Base-by-base conservation (phyloP, 768 basidiomycete genomes). In the Lentinus brumalis region DNA sequence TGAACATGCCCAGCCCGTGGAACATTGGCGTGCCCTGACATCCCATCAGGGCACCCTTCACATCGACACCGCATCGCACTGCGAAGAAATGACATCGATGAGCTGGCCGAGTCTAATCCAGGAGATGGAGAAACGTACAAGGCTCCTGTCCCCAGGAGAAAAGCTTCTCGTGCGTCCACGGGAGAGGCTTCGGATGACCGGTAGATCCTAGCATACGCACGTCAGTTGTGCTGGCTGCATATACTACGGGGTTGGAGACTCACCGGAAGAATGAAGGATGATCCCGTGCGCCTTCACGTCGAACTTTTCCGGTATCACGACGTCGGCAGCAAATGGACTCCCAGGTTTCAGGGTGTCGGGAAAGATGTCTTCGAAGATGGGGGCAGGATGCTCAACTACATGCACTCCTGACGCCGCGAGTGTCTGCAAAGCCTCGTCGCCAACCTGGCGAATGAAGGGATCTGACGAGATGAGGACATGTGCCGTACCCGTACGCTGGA, bases 11-110 rank as follows among this genome's bases (percentile, higher is more conserved):
- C 2, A 66, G 56, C 3, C 59, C 61, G 21, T 59, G 47, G 44
- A 53, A 64, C 62, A 60, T 64, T 3, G 62, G 61, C n/a, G 66
- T 67, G 0, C 61, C 61, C 41, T 58, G 61, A 47, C 56, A 57
- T 2, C 56, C 62, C 53, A 63, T 56, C 14, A 63, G 46, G 5
- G 58, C 45, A 2, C 62, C 31, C n/a, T 53, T 40, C 4, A 51
- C 46, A 26, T 63, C 54, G 16, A 59, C 15, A 9, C 50, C 57
- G 41, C 57, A 54, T 1, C 40, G 14, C 6, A 50, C 61, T 63
- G 12, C 10, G 32, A 5, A 18, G n/a, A n/a, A 35, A 15, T 26
- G 6, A 12, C 10, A 15, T 31, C n/a, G 5, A 39, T 0, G 39
- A 4, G 6, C 2, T 9, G 29, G 3, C 5, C 29, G 35, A 26